A percentile compares a stretch with the other conserved stretches of the same genome.
Conservation (phyloP, 257 asterid genomes). For the Knoxia roxburghii region DNA sequence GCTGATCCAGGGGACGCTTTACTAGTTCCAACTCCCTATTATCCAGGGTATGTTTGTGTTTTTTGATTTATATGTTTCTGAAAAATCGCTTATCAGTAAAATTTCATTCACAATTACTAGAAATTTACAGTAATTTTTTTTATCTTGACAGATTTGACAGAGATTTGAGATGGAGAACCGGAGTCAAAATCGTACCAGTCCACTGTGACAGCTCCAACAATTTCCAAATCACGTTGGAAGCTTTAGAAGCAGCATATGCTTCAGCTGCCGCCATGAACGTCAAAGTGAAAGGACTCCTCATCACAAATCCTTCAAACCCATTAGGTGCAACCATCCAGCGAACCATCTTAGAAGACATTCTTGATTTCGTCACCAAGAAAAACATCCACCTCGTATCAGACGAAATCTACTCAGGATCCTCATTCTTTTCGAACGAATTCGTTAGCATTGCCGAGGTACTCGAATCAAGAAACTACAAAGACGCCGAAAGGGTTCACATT, state of each 20-base stretch:
- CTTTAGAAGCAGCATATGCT: conserved; percentile 35
- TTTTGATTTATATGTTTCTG: background rate
- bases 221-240: conserved; percentile 28
- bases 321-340: conserved; percentile 40
- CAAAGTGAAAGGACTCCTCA: conserved; percentile 36
- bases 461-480: conserved; percentile 20
- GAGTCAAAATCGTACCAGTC: conserved; percentile 38
- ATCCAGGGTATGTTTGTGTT: conserved; percentile 63
- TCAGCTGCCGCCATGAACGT: conserved; percentile 31
- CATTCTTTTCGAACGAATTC: conserved; percentile 29
- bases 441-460: conserved; percentile 40
- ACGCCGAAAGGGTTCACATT: conserved; percentile 36
- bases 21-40: conserved; percentile 87
- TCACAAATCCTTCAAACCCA: conserved; percentile 52
- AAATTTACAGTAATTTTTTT: too few species aligned
- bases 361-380: conserved; percentile 28
- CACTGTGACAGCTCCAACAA: conserved; percentile 45
- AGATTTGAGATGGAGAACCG: conserved; percentile 56
- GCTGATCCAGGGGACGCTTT: conserved; percentile 87
- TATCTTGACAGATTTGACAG: conserved; percentile 37
- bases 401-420: conserved; percentile 48
- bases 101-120: too few species aligned
- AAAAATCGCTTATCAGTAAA: too few species aligned
- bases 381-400: conserved; percentile 45
- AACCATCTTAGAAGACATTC: conserved; percentile 22